Conservation (phyloP, 75 land plant species). For the Pseudotsuga menziesii region DNA sequence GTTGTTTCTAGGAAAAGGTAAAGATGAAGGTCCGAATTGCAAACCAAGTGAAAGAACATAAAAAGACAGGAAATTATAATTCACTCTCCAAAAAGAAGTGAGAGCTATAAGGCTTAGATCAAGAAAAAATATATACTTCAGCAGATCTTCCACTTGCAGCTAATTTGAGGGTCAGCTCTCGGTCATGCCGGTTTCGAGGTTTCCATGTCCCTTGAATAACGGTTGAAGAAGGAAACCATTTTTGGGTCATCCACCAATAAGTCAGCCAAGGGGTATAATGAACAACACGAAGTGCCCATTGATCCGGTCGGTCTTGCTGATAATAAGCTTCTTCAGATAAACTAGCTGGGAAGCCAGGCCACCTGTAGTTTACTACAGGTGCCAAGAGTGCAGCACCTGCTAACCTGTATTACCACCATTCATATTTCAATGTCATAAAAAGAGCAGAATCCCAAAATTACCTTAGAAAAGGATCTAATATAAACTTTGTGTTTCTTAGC, state of each 20-base stretch:
- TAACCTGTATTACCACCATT: slow-evolving; percentile 23
- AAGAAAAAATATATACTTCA: not conserved
- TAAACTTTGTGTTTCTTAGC: not conserved
- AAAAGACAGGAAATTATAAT: not conserved
- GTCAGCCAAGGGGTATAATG: slow-evolving; percentile 36
- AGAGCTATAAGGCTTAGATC: not conserved
- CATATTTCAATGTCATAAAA: not conserved
- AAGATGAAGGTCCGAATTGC: not conserved
- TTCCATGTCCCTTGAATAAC: slow-evolving; percentile 1
- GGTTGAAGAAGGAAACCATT: slow-evolving; percentile 33
- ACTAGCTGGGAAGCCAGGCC: slow-evolving; percentile 40
- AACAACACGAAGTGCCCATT: slow-evolving; percentile 29
- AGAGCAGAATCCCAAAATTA: not conserved
- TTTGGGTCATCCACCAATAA: slow-evolving; percentile 50
- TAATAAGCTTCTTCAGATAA: slow-evolving; percentile 20
- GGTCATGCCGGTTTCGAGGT: not conserved
- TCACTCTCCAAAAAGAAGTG: not conserved
- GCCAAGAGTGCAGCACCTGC: slow-evolving; percentile 52
- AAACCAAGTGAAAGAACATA: not conserved
- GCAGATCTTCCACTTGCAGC: not conserved
- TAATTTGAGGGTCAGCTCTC: not conserved
- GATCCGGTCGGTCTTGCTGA: slow-evolving; percentile 19
- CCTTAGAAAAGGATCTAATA: not conserved
- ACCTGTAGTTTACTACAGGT: slow-evolving; percentile 51
- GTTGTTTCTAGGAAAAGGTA: not conserved